Conservation (phyloP, 129 eudicot species). For the Smallanthus sonchifolius region DNA sequence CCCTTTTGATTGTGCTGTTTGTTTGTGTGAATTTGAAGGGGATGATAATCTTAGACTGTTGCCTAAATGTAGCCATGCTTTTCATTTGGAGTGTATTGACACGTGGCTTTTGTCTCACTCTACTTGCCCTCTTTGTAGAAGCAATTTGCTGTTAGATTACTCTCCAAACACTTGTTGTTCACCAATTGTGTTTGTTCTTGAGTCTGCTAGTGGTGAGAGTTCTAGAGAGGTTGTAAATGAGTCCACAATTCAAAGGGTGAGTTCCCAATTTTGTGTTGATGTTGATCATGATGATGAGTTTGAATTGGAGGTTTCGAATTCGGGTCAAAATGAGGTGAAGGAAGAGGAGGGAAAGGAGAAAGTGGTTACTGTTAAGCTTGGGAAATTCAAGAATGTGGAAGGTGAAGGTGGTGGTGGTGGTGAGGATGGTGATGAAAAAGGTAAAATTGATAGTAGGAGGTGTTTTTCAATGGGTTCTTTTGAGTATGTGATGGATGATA, state of each 20-base stretch:
- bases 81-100: slow-evolving; percentile 89
- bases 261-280: slow-evolving; percentile 45
- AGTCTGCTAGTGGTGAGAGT: slow-evolving; percentile 67
- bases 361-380: slow-evolving; percentile 68
- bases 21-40: slow-evolving; percentile 80
- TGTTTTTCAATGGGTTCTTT: slow-evolving; percentile 95
- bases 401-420: slow-evolving; percentile 29
- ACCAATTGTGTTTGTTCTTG: slow-evolving; percentile 77
- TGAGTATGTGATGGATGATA: slow-evolving; percentile 88
- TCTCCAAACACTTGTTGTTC: slow-evolving; percentile 35
- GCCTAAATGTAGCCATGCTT: slow-evolving; percentile 96
- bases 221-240: slow-evolving; percentile 48
- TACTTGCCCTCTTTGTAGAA: slow-evolving; percentile 96
- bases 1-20: slow-evolving; percentile 98
- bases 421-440: slow-evolving; percentile 18
- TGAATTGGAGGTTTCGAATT: slow-evolving; percentile 21
- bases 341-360: slow-evolving; percentile 50
- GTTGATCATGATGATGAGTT: slow-evolving; percentile 41
- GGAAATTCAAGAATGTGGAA: slow-evolving; percentile 73
- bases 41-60: slow-evolving; percentile 72
- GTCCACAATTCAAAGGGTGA: slow-evolving; percentile 37
- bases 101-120: slow-evolving; percentile 97
- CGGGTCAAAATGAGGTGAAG: slow-evolving; percentile 39
- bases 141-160: slow-evolving; percentile 57
- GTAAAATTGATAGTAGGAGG: slow-evolving; percentile 64